Base-by-base conservation (phyloP, 441 rosid species). In the Oxalis stricta region DNA sequence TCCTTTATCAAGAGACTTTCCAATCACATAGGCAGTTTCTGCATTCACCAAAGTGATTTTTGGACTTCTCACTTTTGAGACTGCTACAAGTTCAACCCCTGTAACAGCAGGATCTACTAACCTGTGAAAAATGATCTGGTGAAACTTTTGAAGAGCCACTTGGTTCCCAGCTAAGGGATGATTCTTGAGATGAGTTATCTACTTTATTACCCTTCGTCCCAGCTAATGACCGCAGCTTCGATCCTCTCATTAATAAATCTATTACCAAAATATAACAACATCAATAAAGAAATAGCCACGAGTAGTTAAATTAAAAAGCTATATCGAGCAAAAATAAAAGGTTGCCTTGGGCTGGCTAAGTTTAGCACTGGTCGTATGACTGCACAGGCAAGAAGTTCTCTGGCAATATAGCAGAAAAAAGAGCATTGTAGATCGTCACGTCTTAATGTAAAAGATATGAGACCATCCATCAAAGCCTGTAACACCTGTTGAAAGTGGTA, bases 381-480 rank as follows among this genome's bases (percentile, higher is more conserved):
- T 26, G 94, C 84, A 76, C 95, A 82, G 30, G 97, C 84, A 65
- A 87, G 95, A 69, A 92, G 85, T 63, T 92, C 99, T 66, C 97
- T 81, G 20, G 36, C 89, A 43, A 76, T 58, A 63, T 72, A 82
- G 35, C 73, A 81, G 53, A 87, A 87, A 61, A 82, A 76, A 54
- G 79, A 63, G 61, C 97, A 92, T 43, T 72, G 84, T 47, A 87
- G 75, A 69, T 92, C 99, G 55, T 82, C 94, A 18, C 80, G 67
- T 60, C 76, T 78, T 70, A 87, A 84, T 54, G 89, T 75, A 43
- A 84, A 63, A 48, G 81, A 72, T 49, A 82, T 80, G 34, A 92
- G 82, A 61, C 95, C 77, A 58, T 75, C 76, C 93, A 70, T 67
- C 67, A 92, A 23, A 72, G 82, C 91, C 66, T 92, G 97, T 65